Evolutionary conservation across 2,329 filamentous ascomycete genomes (phyloP), one percentile per base, ranked within the genome.

Genomic region (Metarhizium album): DNA sequence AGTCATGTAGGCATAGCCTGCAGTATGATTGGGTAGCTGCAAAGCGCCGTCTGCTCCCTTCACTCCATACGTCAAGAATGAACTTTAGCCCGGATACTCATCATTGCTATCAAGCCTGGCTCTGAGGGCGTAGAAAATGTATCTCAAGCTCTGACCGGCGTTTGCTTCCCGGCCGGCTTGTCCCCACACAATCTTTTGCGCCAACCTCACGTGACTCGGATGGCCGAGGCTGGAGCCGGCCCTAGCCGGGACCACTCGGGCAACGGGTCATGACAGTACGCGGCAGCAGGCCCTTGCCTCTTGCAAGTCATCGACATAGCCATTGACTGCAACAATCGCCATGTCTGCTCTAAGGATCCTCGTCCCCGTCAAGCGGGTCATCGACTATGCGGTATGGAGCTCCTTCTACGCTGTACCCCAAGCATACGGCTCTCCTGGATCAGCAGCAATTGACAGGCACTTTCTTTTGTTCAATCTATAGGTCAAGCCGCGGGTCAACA

Each of bases 291-390:
- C 47, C 20, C 46, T 42, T 50, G 33, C 27, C 24, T 40, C 33
- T 22, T 48, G 33, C 48, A 31, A n/a, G 40, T 35, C 42, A 27
- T 6, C 37, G 16, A 22, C 33, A 16, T 45, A 47, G 50, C 47
- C 50, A 48, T 52, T 47, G 52, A 47, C 29, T 20, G 31, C 18
- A 29, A 31, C 58, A 62, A 48, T 50, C 54, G 55, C 58, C 56
- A 83, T 83, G 80, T 81, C 80, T 61, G 74, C 78, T 51, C 71
- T 89, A 60, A 76, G 85, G 67, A 90, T 90, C 68, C 76, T 90
- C 55, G 86, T 90, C 3, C 86, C 86, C 68, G 74, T 90, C 46
- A 90, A 90, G 74, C 75, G 86, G 80, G 86, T 90, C 47, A 89
- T 90, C 74, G 86, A 90, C 78, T 90, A 88, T 79, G 85, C 86